Conservation (phyloP, 331 rosid species). For the Pyrus hybrid region DNA sequence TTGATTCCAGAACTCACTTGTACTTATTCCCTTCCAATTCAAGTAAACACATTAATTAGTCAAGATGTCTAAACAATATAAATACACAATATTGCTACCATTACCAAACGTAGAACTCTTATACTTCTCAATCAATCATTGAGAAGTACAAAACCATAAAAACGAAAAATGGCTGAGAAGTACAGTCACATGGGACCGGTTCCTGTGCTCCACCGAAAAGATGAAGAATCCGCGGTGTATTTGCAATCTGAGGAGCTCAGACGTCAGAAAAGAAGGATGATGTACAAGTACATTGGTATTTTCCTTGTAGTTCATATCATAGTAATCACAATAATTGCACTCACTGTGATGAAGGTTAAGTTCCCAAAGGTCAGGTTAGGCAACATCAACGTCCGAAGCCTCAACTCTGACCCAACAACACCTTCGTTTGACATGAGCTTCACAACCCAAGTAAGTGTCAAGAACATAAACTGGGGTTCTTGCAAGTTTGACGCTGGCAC, state of each 20-base stretch:
- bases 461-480: not conserved
- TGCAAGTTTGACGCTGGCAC: not conserved
- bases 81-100: not conserved
- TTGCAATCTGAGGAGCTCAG: not conserved
- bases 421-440: no score
- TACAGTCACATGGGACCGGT: not conserved
- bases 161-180: not conserved
- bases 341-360: not conserved
- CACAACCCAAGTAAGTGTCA: no score
- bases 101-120: not conserved
- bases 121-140: not conserved
- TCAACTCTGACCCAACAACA: no score
- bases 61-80: not conserved
- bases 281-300: not conserved
- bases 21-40: not conserved
- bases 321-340: not conserved
- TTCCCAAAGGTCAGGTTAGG: constrained; percentile 1
- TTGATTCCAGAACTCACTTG: constrained; percentile 5
- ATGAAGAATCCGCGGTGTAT: not conserved
- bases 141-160: not conserved
- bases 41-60: not conserved
- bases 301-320: constrained; percentile 6
- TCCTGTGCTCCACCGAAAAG: not conserved
- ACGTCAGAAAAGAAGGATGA: constrained; percentile 1
- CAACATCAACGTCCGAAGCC: no score